Evolutionary conservation across 1,284 basidiomycete species (phyloP).

Genomic region (Malassezia vespertilionis): DNA sequence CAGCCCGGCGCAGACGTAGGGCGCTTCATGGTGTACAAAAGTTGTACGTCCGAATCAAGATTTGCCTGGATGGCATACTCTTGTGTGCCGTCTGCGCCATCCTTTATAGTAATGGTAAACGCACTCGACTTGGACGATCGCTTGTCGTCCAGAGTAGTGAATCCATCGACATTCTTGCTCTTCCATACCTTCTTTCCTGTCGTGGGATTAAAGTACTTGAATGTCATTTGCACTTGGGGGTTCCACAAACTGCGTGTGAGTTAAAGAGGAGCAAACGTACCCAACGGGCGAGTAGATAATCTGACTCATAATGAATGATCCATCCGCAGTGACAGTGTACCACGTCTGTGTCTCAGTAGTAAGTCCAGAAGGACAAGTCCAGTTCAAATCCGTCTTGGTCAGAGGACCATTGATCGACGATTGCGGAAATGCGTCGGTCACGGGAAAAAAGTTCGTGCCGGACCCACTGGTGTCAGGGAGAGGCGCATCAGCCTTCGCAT

Average conservation of each 20-base stretch:
- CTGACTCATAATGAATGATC: constrained; percentile 72
- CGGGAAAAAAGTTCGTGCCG: constrained; percentile 37
- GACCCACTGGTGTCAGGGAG: constrained; percentile 12
- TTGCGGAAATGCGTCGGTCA: constrained; percentile 34
- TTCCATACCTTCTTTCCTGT: constrained; percentile 74
- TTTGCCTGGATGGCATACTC: constrained; percentile 70
- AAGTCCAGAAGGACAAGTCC: constrained; percentile 72
- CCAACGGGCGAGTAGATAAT: constrained; percentile 90
- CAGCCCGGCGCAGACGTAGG: constrained; percentile 67
- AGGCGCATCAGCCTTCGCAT: not conserved
- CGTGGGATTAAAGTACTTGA: constrained; percentile 71
- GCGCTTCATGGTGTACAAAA: constrained; percentile 64
- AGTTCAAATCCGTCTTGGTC: constrained; percentile 60
- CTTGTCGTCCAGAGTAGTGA: constrained; percentile 61
- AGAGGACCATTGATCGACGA: constrained; percentile 60
- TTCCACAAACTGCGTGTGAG: constrained; percentile 62
- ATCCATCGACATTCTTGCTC: constrained; percentile 76
- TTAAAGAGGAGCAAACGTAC: constrained; percentile 53
- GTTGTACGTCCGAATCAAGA: constrained; percentile 66
- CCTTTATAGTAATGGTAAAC: constrained; percentile 58
- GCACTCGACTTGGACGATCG: constrained; percentile 79
- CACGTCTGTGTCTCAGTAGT: constrained; percentile 83
- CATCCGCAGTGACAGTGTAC: constrained; percentile 75
- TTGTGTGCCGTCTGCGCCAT: constrained; percentile 58
- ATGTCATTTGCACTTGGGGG: constrained; percentile 88